A percentile compares a stretch with the other conserved stretches of the same genome.
Conservation (phyloP, 2,329 filamentous ascomycete species). For the Xylaria sp. region DNA sequence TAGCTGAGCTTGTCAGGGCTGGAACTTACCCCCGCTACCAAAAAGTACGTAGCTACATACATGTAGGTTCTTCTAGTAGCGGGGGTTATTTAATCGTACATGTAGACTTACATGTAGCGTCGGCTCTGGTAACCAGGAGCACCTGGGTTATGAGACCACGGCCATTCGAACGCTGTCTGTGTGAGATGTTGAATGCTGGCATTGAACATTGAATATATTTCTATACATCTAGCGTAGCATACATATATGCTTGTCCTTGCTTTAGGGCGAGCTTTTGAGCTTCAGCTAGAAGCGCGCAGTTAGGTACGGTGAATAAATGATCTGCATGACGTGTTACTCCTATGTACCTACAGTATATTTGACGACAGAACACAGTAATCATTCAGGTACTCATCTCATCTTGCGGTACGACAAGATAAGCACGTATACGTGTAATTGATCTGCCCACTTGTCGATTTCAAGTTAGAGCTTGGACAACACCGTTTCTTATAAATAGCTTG, state of each 20-base stretch:
- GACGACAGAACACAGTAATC: neutral
- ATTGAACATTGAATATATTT: neutral
- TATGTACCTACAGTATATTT: neutral
- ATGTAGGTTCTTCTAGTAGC: neutral
- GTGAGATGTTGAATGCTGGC: neutral
- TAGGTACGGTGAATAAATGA: conserved; percentile 10
- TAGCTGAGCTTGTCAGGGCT: neutral
- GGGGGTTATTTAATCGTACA: neutral
- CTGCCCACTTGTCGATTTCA: neutral
- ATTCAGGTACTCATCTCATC: too few relatives aligned
- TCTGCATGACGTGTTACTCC: conserved; percentile 13
- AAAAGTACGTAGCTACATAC: neutral
- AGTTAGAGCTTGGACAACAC: neutral
- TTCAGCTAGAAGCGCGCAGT: conserved; percentile 5
- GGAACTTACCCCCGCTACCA: neutral
- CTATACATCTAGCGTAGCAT: neutral
- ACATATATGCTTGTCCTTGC: neutral
- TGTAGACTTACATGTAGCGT: neutral
- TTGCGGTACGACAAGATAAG: too few relatives aligned
- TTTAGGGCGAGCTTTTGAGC: neutral
- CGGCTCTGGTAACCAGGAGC: neutral
- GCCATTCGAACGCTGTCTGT: neutral
- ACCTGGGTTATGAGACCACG: neutral
- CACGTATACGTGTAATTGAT: neutral
- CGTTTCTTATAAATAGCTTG: neutral